Evolutionary conservation across 768 basidiomycete species (phyloP).

Genomic region (Xanthoconium stramineum): DNA sequence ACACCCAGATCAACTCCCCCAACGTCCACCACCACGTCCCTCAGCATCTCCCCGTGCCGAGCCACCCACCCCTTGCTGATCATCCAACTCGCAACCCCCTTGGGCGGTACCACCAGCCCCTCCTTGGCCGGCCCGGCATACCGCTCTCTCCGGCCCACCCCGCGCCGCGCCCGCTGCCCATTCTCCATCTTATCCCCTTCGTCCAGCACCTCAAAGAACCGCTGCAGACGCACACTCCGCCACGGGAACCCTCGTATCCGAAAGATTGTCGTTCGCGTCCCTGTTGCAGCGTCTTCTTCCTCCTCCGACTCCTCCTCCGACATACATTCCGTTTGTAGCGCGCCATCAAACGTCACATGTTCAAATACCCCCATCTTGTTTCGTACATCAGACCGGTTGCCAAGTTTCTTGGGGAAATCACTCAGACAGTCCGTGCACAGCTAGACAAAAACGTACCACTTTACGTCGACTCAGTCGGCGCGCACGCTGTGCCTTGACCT

Average conservation of each 20-base stretch:
- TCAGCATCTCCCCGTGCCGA: slow-evolving; percentile 46
- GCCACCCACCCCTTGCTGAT: slow-evolving; percentile 63
- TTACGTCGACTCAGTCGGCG: slow-evolving; percentile 62
- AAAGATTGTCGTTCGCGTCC: slow-evolving; percentile 37
- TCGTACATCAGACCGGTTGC: slow-evolving; percentile 58
- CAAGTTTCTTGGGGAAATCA: slow-evolving; percentile 54
- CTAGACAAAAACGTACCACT: slow-evolving; percentile 41
- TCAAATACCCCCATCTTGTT: slow-evolving; percentile 51
- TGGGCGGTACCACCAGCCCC: slow-evolving; percentile 55
- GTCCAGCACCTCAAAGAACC: slow-evolving; percentile 61
- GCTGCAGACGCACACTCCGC: slow-evolving; percentile 63
- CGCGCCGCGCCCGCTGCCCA: slow-evolving; percentile 51
- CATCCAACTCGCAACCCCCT: slow-evolving; percentile 71
- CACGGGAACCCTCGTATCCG: slow-evolving; percentile 59
- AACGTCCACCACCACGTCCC: slow-evolving; percentile 44
- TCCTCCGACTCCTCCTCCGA: slow-evolving; percentile 74
- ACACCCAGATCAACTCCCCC: slow-evolving; percentile 47
- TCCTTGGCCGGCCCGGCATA: slow-evolving; percentile 54
- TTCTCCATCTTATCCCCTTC: slow-evolving; percentile 49
- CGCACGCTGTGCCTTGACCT: slow-evolving; percentile 57
- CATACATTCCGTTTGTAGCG: slow-evolving; percentile 73
- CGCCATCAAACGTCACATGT: slow-evolving; percentile 66
- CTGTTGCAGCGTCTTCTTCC: slow-evolving; percentile 36
- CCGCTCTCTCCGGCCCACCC: slow-evolving; percentile 54
- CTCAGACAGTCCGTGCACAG: neutral